Conservation (phyloP, 2,329 filamentous ascomycete genomes). For the Fusarium citri region DNA sequence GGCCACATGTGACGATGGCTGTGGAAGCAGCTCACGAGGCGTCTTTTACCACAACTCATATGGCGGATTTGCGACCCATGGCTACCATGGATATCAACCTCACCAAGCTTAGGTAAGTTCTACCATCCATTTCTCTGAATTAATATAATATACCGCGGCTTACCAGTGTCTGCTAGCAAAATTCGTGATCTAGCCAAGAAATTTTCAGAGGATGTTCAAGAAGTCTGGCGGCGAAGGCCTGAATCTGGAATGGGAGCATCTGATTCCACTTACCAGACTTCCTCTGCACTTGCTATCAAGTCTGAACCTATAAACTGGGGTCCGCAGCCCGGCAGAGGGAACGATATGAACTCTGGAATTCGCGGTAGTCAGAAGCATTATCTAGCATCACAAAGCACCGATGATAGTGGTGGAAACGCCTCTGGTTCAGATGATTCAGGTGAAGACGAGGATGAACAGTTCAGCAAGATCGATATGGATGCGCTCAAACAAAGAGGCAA, state of each 20-base stretch:
- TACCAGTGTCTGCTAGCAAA: slow-evolving; percentile 43
- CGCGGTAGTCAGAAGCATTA: slow-evolving; percentile 41
- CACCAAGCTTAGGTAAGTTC: slow-evolving; percentile 50
- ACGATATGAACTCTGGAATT: slow-evolving; percentile 39
- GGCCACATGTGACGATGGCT: slow-evolving; percentile 49
- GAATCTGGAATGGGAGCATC: slow-evolving; percentile 23
- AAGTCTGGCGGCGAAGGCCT: slow-evolving; percentile 46
- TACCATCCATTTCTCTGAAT: background rate
- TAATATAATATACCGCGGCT: slow-evolving; percentile 16
- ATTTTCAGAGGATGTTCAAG: slow-evolving; percentile 52
- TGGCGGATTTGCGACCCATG: slow-evolving; percentile 48
- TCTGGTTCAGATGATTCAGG: slow-evolving; percentile 49
- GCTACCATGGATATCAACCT: slow-evolving; percentile 50
- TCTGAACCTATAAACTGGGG: slow-evolving; percentile 35
- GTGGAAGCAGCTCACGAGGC: slow-evolving; percentile 46
- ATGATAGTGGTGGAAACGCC: slow-evolving; percentile 25
- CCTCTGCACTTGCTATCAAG: slow-evolving; percentile 43
- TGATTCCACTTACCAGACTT: slow-evolving; percentile 34
- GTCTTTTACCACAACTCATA: slow-evolving; percentile 38
- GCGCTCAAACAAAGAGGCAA: slow-evolving; percentile 55
- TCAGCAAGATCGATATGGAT: slow-evolving; percentile 54
- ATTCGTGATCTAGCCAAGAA: slow-evolving; percentile 51
- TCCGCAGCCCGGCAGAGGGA: slow-evolving; percentile 25
- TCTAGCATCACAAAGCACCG: slow-evolving; percentile 37
- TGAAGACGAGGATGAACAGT: slow-evolving; percentile 52